These are phyloP conservation scores for Triangularia verruculosa DNA, from an alignment of 2,329 filamentous ascomycete genomes.

Conservation along the genomic window DNA sequence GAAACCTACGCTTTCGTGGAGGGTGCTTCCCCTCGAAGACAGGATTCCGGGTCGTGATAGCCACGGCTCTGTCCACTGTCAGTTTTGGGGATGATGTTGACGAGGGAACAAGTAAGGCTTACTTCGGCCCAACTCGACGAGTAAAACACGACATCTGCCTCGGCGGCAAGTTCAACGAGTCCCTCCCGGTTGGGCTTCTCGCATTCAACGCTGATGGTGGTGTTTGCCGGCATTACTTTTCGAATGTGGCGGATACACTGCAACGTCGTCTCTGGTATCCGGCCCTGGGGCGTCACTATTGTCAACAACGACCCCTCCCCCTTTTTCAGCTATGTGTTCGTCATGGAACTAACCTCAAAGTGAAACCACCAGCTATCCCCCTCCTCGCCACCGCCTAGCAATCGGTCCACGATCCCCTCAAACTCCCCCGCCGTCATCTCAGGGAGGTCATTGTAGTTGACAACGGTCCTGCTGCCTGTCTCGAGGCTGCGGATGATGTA, in stretches of 20 bases:
- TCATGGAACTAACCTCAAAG: constrained; percentile 56
- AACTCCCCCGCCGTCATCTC: constrained; percentile 69
- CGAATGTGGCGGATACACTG: constrained; percentile 58
- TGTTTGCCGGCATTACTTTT: constrained; percentile 40
- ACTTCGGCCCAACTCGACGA: constrained; percentile 69
- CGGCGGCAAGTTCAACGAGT: constrained; percentile 55
- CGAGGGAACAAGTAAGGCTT: constrained; percentile 25
- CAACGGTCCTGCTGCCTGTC: constrained; percentile 63
- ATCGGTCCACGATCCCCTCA: constrained; percentile 37
- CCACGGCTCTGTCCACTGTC: constrained; percentile 31
- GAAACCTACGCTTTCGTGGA: constrained; percentile 44
- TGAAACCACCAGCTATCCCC: constrained; percentile 60
- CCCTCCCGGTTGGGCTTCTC: constrained; percentile 66
- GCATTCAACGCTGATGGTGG: constrained; percentile 63
- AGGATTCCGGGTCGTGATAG: constrained; percentile 43
- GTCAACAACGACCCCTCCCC: constrained; percentile 7
- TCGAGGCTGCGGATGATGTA: constrained; percentile 63
- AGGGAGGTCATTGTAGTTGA: constrained; percentile 65
- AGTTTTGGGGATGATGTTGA: background rate
- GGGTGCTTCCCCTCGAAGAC: constrained; percentile 45
- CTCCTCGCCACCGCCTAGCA: constrained; percentile 33
- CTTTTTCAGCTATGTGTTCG: background rate
- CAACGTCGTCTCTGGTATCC: constrained; percentile 59
- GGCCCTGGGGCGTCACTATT: constrained; percentile 46
- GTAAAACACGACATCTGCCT: constrained; percentile 71